Base-by-base conservation (phyloP, 2,329 filamentous ascomycete genomes). In the Talaromyces sp. region DNA sequence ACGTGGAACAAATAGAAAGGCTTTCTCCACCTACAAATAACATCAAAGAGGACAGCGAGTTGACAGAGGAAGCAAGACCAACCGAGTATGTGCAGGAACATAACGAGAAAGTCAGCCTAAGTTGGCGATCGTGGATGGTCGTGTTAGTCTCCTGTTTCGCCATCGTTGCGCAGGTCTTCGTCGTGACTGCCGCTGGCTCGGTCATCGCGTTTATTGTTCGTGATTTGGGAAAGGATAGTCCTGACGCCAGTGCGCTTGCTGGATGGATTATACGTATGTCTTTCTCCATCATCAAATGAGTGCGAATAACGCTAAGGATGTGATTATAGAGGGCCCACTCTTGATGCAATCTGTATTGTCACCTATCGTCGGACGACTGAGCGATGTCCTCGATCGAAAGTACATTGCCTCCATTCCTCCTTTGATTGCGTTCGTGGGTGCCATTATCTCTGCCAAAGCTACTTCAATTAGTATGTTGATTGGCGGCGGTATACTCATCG, bases 191-290 rank as follows among this genome's bases (percentile, higher is more conserved):
- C 31, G 60, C 60, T 50, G 60, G 60, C 0, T 62, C 60, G 6
- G 60, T 62, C n/a, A 46, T 62, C 12, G 60, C 60, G 3, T 58
- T 62, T 37, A 62, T 62, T 18, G n/a, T 62, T 28, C 60, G 60
- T 21, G 60, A 62, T 58, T 12, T 62, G 21, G 60, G 60, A 1
- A 60, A 31, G 16, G 25, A 39, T 9, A 50, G 48, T 25, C 33
- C 58, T 1, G 40, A 55, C 40, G 60, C 40, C 1, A 18, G 35
- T 28, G 60, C 39, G 5, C 50, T 62, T 21, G 60, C 40, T 21
- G 54, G 60, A 12, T 62, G 60, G 60, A 58, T 62, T 37, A 62
- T 62, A 40, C 60, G 60, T 62, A 50, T 11, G 54, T 58, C 23
- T 7, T 28, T 5, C 44, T 18, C 1, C 25, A 50, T 14, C 16